These are phyloP conservation scores for Hortaea werneckii DNA, from an alignment of 2,329 filamentous ascomycete species.

Conservation along the genomic window DNA sequence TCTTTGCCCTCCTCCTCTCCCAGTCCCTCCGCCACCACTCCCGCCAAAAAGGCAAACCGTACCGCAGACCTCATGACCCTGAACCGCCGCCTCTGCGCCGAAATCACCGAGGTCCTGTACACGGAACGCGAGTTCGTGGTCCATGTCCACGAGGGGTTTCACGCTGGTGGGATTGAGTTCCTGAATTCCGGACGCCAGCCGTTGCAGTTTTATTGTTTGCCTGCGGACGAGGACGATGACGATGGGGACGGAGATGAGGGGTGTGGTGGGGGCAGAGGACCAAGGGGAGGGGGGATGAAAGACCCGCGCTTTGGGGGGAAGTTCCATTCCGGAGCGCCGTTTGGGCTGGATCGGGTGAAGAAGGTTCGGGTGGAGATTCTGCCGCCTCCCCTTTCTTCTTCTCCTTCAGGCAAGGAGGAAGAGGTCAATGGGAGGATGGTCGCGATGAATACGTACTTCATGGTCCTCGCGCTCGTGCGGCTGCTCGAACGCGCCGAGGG, in stretches of 20 bases:
- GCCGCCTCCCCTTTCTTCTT: neutral
- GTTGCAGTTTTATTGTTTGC: slow-evolving; percentile 11
- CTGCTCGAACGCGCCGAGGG: slow-evolving; percentile 13
- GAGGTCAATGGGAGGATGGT: slow-evolving; percentile 6
- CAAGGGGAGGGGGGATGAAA: slow-evolving; percentile 5
- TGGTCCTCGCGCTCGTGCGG: slow-evolving; percentile 15
- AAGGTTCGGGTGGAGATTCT: slow-evolving; percentile 17
- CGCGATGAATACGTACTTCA: slow-evolving; percentile 22
- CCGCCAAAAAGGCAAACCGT: slow-evolving; percentile 7
- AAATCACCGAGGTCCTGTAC: slow-evolving; percentile 16
- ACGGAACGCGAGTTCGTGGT: slow-evolving; percentile 21
- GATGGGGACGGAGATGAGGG: too few species aligned
- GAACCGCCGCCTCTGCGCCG: slow-evolving; percentile 12
- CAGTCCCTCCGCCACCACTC: too few species aligned
- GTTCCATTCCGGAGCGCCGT: slow-evolving; percentile 15
- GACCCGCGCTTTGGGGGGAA: slow-evolving; percentile 18
- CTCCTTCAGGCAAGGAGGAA: too few species aligned
- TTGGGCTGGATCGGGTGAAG: slow-evolving; percentile 20
- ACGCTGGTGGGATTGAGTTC: slow-evolving; percentile 21
- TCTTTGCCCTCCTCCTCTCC: too few species aligned
- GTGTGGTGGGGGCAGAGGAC: too few species aligned
- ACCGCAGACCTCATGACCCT: slow-evolving; percentile 17
- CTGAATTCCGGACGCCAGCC: slow-evolving; percentile 21
- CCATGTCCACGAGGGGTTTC: slow-evolving; percentile 21
- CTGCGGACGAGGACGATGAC: too few species aligned